These are phyloP conservation scores for Endothia cerciana DNA, from an alignment of 2,329 filamentous ascomycete genomes.

Conservation along the genomic window DNA sequence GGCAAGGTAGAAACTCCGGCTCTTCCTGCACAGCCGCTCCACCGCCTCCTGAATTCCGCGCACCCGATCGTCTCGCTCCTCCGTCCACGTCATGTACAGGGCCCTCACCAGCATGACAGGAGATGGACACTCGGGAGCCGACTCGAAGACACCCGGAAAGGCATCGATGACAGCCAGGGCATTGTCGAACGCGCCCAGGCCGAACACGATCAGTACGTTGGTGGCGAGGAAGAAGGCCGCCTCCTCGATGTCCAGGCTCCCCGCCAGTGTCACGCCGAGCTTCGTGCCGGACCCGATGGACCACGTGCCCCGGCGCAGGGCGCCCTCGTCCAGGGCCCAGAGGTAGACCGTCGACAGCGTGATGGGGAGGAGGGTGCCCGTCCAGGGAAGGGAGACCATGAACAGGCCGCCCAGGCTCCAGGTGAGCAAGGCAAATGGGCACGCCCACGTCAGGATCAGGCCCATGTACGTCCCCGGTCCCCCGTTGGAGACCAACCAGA, in stretches of 20 bases:
- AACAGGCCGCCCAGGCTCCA: slow-evolving; percentile 69
- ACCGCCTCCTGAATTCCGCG: slow-evolving; percentile 63
- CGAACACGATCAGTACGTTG: slow-evolving; percentile 71
- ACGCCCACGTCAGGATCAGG: slow-evolving; percentile 71
- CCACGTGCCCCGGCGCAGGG: slow-evolving; percentile 71
- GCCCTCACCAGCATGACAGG: slow-evolving; percentile 56
- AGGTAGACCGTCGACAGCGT: slow-evolving; percentile 68
- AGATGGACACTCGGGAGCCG: slow-evolving; percentile 52
- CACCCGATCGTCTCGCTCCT: slow-evolving; percentile 63
- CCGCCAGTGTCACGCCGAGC: slow-evolving; percentile 64
- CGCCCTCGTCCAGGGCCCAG: slow-evolving; percentile 73
- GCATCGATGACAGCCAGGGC: slow-evolving; percentile 67
- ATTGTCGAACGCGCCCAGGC: slow-evolving; percentile 70
- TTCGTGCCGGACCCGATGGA: slow-evolving; percentile 71
- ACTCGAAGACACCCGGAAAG: slow-evolving; percentile 61
- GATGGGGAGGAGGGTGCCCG: slow-evolving; percentile 63
- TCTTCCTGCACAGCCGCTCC: slow-evolving; percentile 62
- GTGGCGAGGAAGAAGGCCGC: slow-evolving; percentile 74
- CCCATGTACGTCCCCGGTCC: slow-evolving; percentile 67
- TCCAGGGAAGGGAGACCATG: slow-evolving; percentile 60
- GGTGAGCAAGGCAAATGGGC: slow-evolving; percentile 66
- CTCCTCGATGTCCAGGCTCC: slow-evolving; percentile 72
- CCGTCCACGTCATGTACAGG: slow-evolving; percentile 47
- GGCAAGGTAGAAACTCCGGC: slow-evolving; percentile 74
- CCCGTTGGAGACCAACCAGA: slow-evolving; percentile 48